phyloP scores from a whole-genome alignment of 495 filamentous ascomycete genomes.

The Aspergillus steynii region DNA sequence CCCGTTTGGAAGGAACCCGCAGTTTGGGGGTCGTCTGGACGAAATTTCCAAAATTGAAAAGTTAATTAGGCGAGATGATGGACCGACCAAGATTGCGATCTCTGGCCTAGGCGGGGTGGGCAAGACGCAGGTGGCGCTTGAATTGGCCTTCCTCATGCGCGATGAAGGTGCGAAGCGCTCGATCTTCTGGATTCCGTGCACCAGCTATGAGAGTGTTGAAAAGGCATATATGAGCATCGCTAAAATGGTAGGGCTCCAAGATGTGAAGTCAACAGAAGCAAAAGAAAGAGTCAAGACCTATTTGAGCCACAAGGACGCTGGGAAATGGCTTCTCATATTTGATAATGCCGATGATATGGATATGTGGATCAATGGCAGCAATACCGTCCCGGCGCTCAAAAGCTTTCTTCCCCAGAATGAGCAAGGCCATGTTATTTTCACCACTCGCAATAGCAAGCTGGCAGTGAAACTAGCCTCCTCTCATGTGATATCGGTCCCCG shows the following conservation, averaged over 20 bases:
- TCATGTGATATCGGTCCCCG: conserved; percentile 24
- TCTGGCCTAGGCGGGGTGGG: conserved; percentile 49
- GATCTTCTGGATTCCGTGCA: conserved; percentile 49
- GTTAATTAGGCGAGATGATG: neutral
- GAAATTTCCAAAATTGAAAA: conserved; percentile 1
- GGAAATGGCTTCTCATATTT: conserved; percentile 37
- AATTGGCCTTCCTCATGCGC: conserved; percentile 43
- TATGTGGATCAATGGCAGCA: conserved; percentile 14
- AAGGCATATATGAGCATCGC: conserved; percentile 44
- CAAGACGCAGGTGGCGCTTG: conserved; percentile 53
- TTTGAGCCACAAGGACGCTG: conserved; percentile 22
- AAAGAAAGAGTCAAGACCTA: conserved; percentile 27
- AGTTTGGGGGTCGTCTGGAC: conserved; percentile 9
- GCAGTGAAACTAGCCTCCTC: conserved; percentile 18
- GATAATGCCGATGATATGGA: conserved; percentile 38
- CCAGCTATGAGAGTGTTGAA: conserved; percentile 39
- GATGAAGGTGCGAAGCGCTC: conserved; percentile 37
- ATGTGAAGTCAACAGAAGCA: conserved; percentile 19
- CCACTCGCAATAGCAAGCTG: conserved; percentile 31
- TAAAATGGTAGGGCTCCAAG: conserved; percentile 21
- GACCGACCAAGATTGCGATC: conserved; percentile 28
- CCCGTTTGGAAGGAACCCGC: conserved; percentile 8
- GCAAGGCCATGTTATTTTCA: conserved; percentile 35
- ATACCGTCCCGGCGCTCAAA: conserved; percentile 15
- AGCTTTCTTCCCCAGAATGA: conserved; percentile 41